Conservation (phyloP, 805 yeast species). For the Lachancea sp. region DNA sequence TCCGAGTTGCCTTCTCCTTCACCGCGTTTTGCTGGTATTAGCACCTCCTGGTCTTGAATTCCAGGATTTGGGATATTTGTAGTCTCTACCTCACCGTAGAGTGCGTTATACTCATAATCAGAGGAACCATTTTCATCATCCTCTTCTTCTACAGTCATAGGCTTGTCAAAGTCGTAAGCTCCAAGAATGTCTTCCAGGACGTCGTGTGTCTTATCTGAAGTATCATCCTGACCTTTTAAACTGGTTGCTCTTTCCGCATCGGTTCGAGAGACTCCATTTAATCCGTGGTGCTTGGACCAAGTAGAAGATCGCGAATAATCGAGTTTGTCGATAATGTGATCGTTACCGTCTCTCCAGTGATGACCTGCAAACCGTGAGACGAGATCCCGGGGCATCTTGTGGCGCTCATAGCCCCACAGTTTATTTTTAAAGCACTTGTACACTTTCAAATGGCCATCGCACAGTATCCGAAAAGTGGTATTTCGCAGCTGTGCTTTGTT, state of each 20-base stretch:
- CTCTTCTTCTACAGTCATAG: constrained; percentile 38
- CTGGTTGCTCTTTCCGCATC: constrained; percentile 3
- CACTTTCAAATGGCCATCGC: constrained; percentile 50
- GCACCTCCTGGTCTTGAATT: too few species aligned
- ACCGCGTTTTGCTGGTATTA: constrained; percentile 26
- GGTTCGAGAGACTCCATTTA: constrained; percentile 5
- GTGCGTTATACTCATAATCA: constrained; percentile 39
- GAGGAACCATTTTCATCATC: constrained; percentile 37
- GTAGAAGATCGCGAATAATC: constrained; percentile 25
- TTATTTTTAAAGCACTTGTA: constrained; percentile 65
- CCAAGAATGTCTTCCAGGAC: constrained; percentile 44
- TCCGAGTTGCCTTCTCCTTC: constrained; percentile 22
- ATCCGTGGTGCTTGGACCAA: background rate
- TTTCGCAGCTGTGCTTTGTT: constrained; percentile 32
- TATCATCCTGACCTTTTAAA: constrained; percentile 34
- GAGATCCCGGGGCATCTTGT: constrained; percentile 53
- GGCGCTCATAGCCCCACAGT: constrained; percentile 86
- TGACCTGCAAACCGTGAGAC: constrained; percentile 57
- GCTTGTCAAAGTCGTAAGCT: constrained; percentile 47
- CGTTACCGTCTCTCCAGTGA: constrained; percentile 74
- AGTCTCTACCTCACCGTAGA: background rate
- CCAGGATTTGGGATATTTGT: constrained; percentile 21
- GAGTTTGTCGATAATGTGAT: constrained; percentile 66
- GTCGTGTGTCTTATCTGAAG: constrained; percentile 40
- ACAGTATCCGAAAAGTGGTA: constrained; percentile 59